Conservation (phyloP, 2,329 filamentous ascomycete species). For the Colletotrichum sp. region DNA sequence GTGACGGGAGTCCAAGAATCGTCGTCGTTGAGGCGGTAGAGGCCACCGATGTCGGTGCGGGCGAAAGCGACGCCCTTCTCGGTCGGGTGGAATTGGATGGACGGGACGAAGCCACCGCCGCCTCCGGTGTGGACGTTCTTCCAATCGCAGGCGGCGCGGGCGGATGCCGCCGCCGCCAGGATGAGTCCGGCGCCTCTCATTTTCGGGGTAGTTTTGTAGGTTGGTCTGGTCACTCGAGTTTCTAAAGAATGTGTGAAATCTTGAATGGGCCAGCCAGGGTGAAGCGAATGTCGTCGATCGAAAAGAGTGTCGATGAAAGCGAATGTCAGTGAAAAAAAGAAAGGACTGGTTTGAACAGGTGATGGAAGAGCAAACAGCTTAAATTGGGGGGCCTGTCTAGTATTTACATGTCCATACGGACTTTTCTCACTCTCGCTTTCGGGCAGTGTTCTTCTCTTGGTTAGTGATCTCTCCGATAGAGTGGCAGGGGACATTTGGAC, state of each 20-base stretch:
- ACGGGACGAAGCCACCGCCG: slow-evolving; percentile 61
- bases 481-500: neutral
- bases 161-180: slow-evolving; percentile 25
- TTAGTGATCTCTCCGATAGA: neutral
- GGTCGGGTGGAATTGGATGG: slow-evolving; percentile 62
- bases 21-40: slow-evolving; percentile 59
- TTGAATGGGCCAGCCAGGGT: neutral
- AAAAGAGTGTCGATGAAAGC: neutral
- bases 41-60: slow-evolving; percentile 62
- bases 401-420: neutral
- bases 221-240: neutral
- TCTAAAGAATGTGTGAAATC: neutral
- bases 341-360: neutral
- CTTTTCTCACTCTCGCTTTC: neutral
- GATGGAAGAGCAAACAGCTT: neutral
- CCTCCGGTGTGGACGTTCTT: slow-evolving; percentile 58
- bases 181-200: slow-evolving; percentile 18
- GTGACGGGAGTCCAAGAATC: slow-evolving; percentile 61
- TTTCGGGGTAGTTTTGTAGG: neutral
- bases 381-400: neutral
- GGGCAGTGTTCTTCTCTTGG: neutral
- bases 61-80: slow-evolving; percentile 57
- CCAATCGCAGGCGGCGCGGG: slow-evolving; percentile 45
- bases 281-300: neutral
- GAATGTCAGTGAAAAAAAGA: neutral